A percentile compares a stretch with the other conserved stretches of the same genome.
phyloP scores from a whole-genome alignment of 208 protist genomes.

The Blastocrithidia nonstop region DNA sequence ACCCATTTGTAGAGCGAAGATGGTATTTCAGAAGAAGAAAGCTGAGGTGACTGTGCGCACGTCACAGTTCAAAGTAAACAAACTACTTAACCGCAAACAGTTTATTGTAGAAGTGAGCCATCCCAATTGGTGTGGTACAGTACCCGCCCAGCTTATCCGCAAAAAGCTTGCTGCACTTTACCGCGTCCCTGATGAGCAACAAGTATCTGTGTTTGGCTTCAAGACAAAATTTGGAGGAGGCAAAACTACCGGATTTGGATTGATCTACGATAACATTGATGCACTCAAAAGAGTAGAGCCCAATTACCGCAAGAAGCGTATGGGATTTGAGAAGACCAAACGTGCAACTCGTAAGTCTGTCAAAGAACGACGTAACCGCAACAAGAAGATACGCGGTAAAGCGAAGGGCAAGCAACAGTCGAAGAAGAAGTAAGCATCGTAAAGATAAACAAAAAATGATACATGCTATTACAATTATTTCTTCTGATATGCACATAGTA shows the following conservation, averaged over 20 bases:
- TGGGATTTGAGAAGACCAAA: slow-evolving; percentile 84
- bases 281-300: slow-evolving; percentile 94
- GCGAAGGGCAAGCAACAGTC: slow-evolving; percentile 88
- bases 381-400: slow-evolving; percentile 96
- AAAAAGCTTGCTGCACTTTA: slow-evolving; percentile 95
- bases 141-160: slow-evolving; percentile 90
- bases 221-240: slow-evolving; percentile 98
- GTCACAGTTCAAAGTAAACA: slow-evolving; percentile 99
- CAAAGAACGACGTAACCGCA: slow-evolving; percentile 98
- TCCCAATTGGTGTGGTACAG: slow-evolving; percentile 78
- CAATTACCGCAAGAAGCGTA: slow-evolving; percentile 94
- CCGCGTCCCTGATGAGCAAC: slow-evolving; percentile 93
- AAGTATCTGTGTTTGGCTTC: slow-evolving; percentile 96
- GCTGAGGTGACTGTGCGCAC: slow-evolving; percentile 86
- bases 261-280: slow-evolving; percentile 98
- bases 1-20: slow-evolving; percentile 34
- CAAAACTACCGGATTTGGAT: slow-evolving; percentile 96
- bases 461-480: background rate
- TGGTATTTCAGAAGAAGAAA: slow-evolving; percentile 89
- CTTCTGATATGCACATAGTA: slow-evolving; percentile 3
- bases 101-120: slow-evolving; percentile 92
- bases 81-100: slow-evolving; percentile 98
- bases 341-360: slow-evolving; percentile 92
- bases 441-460: slow-evolving; percentile 4
- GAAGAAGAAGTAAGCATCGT: slow-evolving; percentile 83